phyloP scores from a whole-genome alignment of 2,329 filamentous ascomycete genomes.

The Apiospora malaysiana region DNA sequence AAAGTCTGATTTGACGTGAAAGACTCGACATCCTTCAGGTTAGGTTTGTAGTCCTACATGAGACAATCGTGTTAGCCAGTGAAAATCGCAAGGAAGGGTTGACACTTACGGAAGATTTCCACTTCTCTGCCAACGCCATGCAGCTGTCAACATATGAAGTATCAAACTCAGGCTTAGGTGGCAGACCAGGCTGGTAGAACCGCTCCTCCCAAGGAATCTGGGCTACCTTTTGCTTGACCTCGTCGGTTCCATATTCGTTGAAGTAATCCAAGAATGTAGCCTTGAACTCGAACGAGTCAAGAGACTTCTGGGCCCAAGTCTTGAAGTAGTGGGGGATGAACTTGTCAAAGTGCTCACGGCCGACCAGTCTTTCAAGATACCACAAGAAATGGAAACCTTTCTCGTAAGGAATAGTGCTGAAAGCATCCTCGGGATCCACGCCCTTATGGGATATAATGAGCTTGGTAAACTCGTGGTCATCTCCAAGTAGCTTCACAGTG shows the following conservation, averaged over 20 bases:
- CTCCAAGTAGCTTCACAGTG: conserved; percentile 77
- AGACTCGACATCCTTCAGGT: conserved; percentile 68
- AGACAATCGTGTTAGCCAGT: neutral
- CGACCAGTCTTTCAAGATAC: conserved; percentile 84
- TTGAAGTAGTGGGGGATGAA: conserved; percentile 97
- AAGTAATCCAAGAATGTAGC: conserved; percentile 88
- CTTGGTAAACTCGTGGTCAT: conserved; percentile 91
- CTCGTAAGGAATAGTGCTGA: conserved; percentile 91
- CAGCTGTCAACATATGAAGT: conserved; percentile 85
- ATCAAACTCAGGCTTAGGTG: conserved; percentile 90
- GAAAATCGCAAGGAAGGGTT: neutral
- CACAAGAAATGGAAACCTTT: conserved; percentile 97
- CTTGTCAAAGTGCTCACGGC: conserved; percentile 86
- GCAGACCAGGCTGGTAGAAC: conserved; percentile 88
- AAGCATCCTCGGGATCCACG: conserved; percentile 94
- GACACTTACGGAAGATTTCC: conserved; percentile 65
- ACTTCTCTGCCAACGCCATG: conserved; percentile 81
- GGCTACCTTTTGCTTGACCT: conserved; percentile 67
- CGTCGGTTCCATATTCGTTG: conserved; percentile 64
- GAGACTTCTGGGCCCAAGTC: conserved; percentile 81
- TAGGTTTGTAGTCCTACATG: conserved; percentile 65
- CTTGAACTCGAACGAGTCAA: conserved; percentile 96
- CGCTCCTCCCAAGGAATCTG: conserved; percentile 87
- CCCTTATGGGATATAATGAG: conserved; percentile 86
- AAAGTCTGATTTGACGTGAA: conserved; percentile 89